Evolutionary conservation across 371 early-diverging fungal species (phyloP), one percentile per base, ranked within the genome.

Genomic region (Umbelopsis sp.): DNA sequence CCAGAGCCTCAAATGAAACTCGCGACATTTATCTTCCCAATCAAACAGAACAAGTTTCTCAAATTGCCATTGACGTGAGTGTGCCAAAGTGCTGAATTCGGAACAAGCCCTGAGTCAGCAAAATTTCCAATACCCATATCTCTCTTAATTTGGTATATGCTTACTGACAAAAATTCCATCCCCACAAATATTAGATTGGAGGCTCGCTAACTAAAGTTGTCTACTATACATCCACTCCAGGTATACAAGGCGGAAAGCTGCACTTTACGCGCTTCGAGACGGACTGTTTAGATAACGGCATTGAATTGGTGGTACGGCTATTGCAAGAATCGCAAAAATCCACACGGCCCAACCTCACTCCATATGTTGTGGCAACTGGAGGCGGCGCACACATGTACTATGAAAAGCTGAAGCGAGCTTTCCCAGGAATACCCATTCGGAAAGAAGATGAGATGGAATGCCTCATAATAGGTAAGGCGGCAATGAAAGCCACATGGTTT

Each of bases 131-230:
- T 62, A 29, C 50, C 22, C 22, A 7, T 41, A 7, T 41, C 41
- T 41, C 41, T 5, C 41, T 41, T 11, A 57, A 35, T 57, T 7
- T 37, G 35, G 35, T 29, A 57, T 35, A 35, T 29, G 3, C 29
- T 57, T 11, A 57, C 35, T 29, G 24, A 29, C 16, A 32, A 24
- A 22, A 8, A 10, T 10, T 53, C 25, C 14, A 25, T 22, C 29
- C 29, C 57, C 29, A 18, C 18, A 35, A 35, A 32, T 25, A 4
- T 32, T 45, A 84, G 79, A 85, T 94, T 76, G 95, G 96, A 45
- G 96, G 96, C 62, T 90, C 93, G 38, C 76, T 95, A 7, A 92
- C 93, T 67, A 95, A 95, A 74, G 88, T 95, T 8, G 94, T 94
- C n/a, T 95, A 94, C 80, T 90, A 90, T 63, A 78, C 84, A 7